Conservation (phyloP, 169 alveolate genomes). For the Cardiosporidium cionae region DNA sequence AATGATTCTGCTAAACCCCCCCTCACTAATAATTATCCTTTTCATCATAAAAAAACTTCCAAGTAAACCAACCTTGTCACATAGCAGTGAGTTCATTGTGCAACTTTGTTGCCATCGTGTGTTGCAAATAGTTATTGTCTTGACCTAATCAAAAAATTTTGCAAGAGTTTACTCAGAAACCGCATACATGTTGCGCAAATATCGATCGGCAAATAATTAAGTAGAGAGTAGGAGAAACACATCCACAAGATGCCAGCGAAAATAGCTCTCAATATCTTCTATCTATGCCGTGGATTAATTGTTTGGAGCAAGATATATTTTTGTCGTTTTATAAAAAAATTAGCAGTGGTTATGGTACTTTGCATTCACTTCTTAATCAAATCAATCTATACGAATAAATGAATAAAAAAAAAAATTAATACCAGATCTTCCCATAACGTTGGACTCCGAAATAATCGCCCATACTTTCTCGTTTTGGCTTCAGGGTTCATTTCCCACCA, state of each 20-base stretch:
- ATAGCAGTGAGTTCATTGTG: conserved; percentile 10
- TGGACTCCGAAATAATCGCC: conserved; percentile 21
- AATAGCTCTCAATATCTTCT: background rate
- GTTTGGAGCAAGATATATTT: background rate
- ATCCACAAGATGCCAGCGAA: background rate
- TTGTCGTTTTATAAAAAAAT: background rate
- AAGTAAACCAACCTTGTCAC: conserved; percentile 1
- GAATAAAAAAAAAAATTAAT: background rate
- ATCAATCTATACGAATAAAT: background rate
- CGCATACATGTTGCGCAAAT: background rate
- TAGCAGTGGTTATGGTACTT: background rate
- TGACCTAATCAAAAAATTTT: background rate
- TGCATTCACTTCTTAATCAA: background rate
- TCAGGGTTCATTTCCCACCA: conserved; percentile 9
- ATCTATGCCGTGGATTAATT: background rate
- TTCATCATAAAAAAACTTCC: background rate
- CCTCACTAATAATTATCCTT: too few relatives aligned
- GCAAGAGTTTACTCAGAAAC: background rate
- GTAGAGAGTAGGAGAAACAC: background rate
- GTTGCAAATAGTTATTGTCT: conserved; percentile 23
- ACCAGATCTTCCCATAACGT: conserved; percentile 25
- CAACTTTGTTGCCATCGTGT: conserved; percentile 20
- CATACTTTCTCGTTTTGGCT: background rate
- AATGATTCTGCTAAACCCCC: too few relatives aligned
- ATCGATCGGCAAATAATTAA: background rate